Evolutionary conservation across 345 rosid genomes (phyloP).

Genomic region (Mallotus nudiflorus): DNA sequence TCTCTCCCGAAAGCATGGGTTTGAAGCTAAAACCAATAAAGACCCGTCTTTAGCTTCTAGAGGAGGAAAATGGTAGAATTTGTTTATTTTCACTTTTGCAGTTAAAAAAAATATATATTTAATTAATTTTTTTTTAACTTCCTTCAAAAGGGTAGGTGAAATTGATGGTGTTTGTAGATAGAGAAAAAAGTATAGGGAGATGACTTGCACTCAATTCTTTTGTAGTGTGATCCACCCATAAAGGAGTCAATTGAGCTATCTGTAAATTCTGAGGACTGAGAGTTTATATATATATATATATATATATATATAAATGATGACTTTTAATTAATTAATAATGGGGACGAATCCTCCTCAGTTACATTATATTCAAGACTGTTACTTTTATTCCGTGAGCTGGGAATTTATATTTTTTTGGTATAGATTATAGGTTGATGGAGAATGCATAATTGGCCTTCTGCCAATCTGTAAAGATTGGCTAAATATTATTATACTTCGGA

Average conservation of each 20-base stretch:
- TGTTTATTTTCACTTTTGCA: background rate
- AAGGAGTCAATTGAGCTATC: conserved; percentile 17
- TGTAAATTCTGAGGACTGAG: conserved; percentile 36
- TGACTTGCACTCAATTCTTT: conserved; percentile 45
- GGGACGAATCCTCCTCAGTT: background rate
- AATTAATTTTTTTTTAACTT: conserved; percentile 7
- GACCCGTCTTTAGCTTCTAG: conserved; percentile 18
- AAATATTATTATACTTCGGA: no score
- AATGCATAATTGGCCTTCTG: no score
- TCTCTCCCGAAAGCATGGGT: conserved; percentile 39
- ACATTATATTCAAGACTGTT: no score
- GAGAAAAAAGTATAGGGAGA: conserved; percentile 4
- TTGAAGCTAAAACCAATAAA: conserved; percentile 33
- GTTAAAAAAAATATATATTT: conserved; percentile 4
- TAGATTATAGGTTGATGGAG: no score
- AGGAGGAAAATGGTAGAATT: background rate
- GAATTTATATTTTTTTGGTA: no score
- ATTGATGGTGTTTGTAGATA: conserved; percentile 38
- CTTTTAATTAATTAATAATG: conserved; percentile 29
- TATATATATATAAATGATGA: no score
- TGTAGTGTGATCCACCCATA: conserved; percentile 59
- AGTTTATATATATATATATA: no score
- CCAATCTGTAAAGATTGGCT: no score
- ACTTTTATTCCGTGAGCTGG: no score
- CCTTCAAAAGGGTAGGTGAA: conserved; percentile 16